A percentile compares a stretch with the other conserved stretches of the same genome.
phyloP scores from a whole-genome alignment of 345 rosid genomes.

The Alliaria petiolata region DNA sequence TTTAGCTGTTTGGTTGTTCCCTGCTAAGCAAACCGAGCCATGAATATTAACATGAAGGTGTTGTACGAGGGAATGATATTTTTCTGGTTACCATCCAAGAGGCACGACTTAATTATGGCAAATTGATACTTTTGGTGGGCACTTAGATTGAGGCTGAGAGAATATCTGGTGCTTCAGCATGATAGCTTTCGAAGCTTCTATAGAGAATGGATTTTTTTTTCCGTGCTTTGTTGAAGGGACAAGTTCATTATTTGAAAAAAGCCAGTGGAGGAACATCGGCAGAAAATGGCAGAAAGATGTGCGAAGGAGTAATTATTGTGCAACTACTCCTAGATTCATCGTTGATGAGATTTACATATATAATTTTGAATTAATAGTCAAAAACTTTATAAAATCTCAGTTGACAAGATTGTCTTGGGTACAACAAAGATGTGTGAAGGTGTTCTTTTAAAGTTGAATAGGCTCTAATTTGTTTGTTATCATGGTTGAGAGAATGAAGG shows the following conservation, averaged over 20 bases:
- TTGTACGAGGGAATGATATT: not conserved
- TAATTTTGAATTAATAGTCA: not conserved
- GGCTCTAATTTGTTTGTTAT: not conserved
- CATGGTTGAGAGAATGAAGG: conserved; percentile 74
- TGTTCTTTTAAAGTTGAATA: not conserved
- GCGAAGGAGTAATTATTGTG: no score
- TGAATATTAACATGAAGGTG: conserved; percentile 2
- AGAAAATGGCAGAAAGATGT: conserved; percentile 48
- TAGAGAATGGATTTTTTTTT: not conserved
- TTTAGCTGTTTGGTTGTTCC: not conserved
- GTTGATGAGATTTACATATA: not conserved
- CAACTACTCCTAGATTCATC: not conserved
- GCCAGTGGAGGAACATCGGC: conserved; percentile 74
- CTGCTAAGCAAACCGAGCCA: not conserved
- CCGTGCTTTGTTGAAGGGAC: not conserved
- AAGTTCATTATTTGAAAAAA: conserved; percentile 30
- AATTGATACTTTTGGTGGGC: conserved; percentile 7
- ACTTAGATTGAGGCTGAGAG: not conserved
- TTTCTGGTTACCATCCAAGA: not conserved
- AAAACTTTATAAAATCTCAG: not conserved
- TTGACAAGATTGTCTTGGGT: no score
- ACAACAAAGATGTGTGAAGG: not conserved
- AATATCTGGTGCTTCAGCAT: conserved; percentile 4
- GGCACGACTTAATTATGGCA: not conserved
- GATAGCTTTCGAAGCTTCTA: not conserved